Percentiles rank a stretch among this genome's conserved stretches.
These are phyloP conservation scores for Nakazawaea wyomingensis DNA, from an alignment of 805 yeast species.

Conservation along the genomic window DNA sequence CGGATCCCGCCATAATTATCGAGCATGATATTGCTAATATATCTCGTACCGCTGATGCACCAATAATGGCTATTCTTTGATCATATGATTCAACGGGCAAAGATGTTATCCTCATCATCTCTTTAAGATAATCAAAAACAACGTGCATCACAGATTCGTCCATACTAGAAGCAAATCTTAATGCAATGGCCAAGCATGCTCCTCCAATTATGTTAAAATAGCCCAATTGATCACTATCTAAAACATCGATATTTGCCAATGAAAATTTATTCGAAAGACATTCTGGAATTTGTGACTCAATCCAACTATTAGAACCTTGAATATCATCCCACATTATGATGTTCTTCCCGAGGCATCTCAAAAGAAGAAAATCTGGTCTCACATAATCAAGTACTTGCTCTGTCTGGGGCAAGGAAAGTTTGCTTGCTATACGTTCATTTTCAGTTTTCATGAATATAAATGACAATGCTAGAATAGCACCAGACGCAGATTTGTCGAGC, in stretches of 20 bases:
- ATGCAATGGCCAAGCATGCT: conserved; percentile 63
- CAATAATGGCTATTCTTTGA: conserved; percentile 46
- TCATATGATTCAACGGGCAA: conserved; percentile 48
- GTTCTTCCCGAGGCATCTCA: conserved; percentile 58
- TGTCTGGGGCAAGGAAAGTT: conserved; percentile 55
- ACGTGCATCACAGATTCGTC: conserved; percentile 49
- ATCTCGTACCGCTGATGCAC: conserved; percentile 53
- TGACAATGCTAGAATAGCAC: conserved; percentile 72
- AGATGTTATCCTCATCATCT: conserved; percentile 37
- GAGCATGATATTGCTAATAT: conserved; percentile 61
- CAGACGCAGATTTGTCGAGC: conserved; percentile 60
- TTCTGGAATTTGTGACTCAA: conserved; percentile 49
- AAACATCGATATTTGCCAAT: conserved; percentile 21
- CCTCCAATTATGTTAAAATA: conserved; percentile 71
- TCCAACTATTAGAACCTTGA: conserved; percentile 48
- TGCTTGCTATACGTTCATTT: conserved; percentile 52
- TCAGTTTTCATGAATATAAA: conserved; percentile 70
- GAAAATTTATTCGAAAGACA: conserved; percentile 30
- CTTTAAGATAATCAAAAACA: conserved; percentile 50
- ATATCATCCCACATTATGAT: conserved; percentile 70
- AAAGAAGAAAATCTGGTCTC: conserved; percentile 71
- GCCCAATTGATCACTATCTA: conserved; percentile 59
- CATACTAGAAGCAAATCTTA: conserved; percentile 70
- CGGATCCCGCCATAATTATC: conserved; percentile 84
- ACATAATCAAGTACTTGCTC: conserved; percentile 59